Evolutionary conservation across 495 filamentous ascomycete species (phyloP).

Genomic region (Chaetomium cochliodes): DNA sequence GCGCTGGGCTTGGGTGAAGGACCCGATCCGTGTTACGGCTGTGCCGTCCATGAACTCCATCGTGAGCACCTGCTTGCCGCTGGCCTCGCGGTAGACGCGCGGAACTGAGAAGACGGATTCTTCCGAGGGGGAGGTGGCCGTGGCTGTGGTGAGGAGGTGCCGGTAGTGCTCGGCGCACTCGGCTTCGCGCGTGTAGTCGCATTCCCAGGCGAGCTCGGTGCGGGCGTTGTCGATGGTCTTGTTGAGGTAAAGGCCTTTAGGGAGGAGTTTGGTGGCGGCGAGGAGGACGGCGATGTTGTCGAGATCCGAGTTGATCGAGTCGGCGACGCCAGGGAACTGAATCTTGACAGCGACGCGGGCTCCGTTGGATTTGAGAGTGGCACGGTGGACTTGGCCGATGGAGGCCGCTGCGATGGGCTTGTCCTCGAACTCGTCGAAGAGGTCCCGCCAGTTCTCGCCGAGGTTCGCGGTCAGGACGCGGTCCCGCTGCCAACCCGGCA

Average conservation of each 20-base stretch:
- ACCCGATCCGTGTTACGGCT: slow-evolving; percentile 75
- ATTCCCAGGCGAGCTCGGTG: slow-evolving; percentile 91
- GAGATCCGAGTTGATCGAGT: slow-evolving; percentile 92
- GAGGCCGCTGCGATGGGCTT: slow-evolving; percentile 94
- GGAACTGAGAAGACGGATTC: slow-evolving; percentile 74
- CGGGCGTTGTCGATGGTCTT: slow-evolving; percentile 98
- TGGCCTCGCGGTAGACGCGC: slow-evolving; percentile 71
- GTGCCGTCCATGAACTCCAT: slow-evolving; percentile 87
- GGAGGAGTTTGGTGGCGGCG: slow-evolving; percentile 82
- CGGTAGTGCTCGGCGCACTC: slow-evolving; percentile 72
- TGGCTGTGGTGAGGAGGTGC: slow-evolving; percentile 54
- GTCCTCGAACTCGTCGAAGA: slow-evolving; percentile 84
- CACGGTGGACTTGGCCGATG: slow-evolving; percentile 93
- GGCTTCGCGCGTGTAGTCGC: slow-evolving; percentile 89
- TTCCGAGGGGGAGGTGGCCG: slow-evolving; percentile 56
- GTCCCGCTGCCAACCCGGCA: slow-evolving; percentile 90
- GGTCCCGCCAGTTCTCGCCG: slow-evolving; percentile 77
- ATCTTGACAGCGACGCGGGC: slow-evolving; percentile 88
- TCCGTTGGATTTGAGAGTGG: slow-evolving; percentile 71
- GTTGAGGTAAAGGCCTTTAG: slow-evolving; percentile 88
- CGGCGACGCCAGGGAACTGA: slow-evolving; percentile 95
- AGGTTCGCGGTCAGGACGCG: slow-evolving; percentile 75
- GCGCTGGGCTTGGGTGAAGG: slow-evolving; percentile 73
- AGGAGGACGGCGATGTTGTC: slow-evolving; percentile 89
- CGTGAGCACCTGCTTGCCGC: slow-evolving; percentile 82